Evolutionary conservation across 1,139 yeast species (phyloP).

Genomic region (Yarrowia galli): DNA sequence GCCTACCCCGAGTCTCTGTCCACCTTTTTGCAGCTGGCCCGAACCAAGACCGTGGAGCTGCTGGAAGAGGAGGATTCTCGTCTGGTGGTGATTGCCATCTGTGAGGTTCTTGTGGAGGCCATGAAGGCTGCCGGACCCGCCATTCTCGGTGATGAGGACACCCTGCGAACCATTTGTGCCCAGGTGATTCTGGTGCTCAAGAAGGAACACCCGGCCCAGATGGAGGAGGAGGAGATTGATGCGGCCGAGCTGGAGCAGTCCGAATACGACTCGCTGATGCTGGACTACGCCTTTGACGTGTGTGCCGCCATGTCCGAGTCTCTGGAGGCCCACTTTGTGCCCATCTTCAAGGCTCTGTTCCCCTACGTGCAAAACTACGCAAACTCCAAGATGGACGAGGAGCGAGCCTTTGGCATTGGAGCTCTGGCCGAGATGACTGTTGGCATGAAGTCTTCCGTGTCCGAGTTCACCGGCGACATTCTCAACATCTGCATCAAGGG

Average conservation of each 20-base stretch:
- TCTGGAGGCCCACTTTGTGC: conserved; percentile 75
- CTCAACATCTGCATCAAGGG: conserved; percentile 72
- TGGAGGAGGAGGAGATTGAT: conserved; percentile 63
- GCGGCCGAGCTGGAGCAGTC: conserved; percentile 74
- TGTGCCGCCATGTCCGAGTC: conserved; percentile 77
- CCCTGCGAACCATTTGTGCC: conserved; percentile 70
- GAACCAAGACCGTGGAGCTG: conserved; percentile 67
- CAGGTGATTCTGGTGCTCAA: conserved; percentile 75
- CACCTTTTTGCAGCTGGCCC: conserved; percentile 67
- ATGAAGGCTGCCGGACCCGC: conserved; percentile 75
- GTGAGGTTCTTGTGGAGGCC: conserved; percentile 77
- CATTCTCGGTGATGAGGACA: conserved; percentile 65
- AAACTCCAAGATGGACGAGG: conserved; percentile 69
- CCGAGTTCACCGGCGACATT: conserved; percentile 74
- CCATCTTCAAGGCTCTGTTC: conserved; percentile 76
- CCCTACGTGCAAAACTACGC: conserved; percentile 67
- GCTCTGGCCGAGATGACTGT: conserved; percentile 87
- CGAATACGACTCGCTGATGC: conserved; percentile 85
- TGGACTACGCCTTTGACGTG: conserved; percentile 87
- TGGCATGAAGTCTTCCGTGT: conserved; percentile 68
- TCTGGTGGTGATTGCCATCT: conserved; percentile 78
- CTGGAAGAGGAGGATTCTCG: conserved; percentile 80
- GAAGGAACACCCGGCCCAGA: conserved; percentile 84
- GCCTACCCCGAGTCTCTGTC: conserved; percentile 54
- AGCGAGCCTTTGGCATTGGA: conserved; percentile 86